A percentile compares a stretch with the other conserved stretches of the same genome.
phyloP scores from a whole-genome alignment of 2,329 filamentous ascomycete species.

The Camillea tinctor region DNA sequence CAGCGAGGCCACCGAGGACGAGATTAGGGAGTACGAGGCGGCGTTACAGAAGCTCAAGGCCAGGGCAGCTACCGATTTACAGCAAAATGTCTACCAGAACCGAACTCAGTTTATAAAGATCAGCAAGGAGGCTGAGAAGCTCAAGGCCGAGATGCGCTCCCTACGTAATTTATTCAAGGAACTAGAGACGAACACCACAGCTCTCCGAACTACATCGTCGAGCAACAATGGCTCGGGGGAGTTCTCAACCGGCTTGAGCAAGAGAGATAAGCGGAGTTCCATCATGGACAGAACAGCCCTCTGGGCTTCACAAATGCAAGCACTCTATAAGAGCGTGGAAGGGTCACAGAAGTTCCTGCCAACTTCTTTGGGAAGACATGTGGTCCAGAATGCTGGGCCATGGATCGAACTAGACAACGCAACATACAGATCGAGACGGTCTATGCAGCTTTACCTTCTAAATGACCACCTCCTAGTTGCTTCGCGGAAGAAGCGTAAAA shows the following conservation, averaged over 20 bases:
- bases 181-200: conserved; percentile 74
- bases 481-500: conserved; percentile 86
- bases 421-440: conserved; percentile 88
- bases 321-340: conserved; percentile 95
- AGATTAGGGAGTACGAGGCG: conserved; percentile 79
- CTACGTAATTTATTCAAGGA: conserved; percentile 90
- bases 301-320: conserved; percentile 72
- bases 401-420: conserved; percentile 98
- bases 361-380: conserved; percentile 85
- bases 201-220: conserved; percentile 59
- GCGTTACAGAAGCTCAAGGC: conserved; percentile 74
- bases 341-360: conserved; percentile 96
- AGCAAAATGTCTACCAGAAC: conserved; percentile 96
- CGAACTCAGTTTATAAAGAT: conserved; percentile 98
- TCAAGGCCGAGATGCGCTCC: conserved; percentile 93
- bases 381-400: conserved; percentile 85
- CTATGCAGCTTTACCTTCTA: conserved; percentile 87
- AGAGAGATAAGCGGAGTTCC: conserved; percentile 83
- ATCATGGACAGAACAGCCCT: conserved; percentile 68
- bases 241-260: conserved; percentile 57
- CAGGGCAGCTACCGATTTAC: conserved; percentile 77
- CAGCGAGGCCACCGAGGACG: conserved; percentile 81
- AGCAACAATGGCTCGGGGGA: conserved; percentile 50
- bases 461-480: conserved; percentile 94
- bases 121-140: conserved; percentile 96